Conservation (phyloP, 1,284 basidiomycete species). For the Cutaneotrichosporon cavernicola region DNA sequence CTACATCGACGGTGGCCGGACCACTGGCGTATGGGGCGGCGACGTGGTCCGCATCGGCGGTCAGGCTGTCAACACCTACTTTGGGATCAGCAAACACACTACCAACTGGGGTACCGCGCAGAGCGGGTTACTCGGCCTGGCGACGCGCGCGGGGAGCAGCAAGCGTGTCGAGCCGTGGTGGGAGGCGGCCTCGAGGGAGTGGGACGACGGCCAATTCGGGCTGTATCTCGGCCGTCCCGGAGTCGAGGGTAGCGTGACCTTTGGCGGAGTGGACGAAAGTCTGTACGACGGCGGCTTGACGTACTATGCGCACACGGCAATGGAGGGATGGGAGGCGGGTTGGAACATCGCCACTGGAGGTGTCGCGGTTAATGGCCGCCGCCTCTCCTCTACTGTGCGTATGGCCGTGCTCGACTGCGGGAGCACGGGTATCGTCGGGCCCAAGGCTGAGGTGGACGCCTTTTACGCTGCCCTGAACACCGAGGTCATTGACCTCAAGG, state of each 20-base stretch:
- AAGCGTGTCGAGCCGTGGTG: slow-evolving; percentile 12
- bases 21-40: slow-evolving; percentile 62
- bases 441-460: slow-evolving; percentile 2
- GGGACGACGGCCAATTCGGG: slow-evolving; percentile 10
- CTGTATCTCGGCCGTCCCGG: slow-evolving; percentile 24
- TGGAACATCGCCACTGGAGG: slow-evolving; percentile 9
- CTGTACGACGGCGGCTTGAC: slow-evolving; percentile 73
- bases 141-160: slow-evolving; percentile 37
- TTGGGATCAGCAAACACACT: slow-evolving; percentile 52
- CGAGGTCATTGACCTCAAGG: not conserved
- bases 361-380: not conserved
- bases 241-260: slow-evolving; percentile 69
- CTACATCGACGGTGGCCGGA: slow-evolving; percentile 54
- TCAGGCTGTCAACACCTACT: slow-evolving; percentile 68
- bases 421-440: not conserved
- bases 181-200: slow-evolving; percentile 8
- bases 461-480: slow-evolving; percentile 2
- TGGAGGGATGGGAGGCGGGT: not conserved
- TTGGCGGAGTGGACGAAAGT: slow-evolving; percentile 58
- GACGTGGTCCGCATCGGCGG: slow-evolving; percentile 79
- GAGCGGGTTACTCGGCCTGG: slow-evolving; percentile 57
- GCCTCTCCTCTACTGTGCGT: not conserved
- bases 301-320: slow-evolving; percentile 54
- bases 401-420: slow-evolving; percentile 8
- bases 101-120: not conserved